Percentiles rank a stretch among this genome's conserved stretches.
phyloP scores from a whole-genome alignment of 768 basidiomycete genomes.

The Amylocystis lapponica region DNA sequence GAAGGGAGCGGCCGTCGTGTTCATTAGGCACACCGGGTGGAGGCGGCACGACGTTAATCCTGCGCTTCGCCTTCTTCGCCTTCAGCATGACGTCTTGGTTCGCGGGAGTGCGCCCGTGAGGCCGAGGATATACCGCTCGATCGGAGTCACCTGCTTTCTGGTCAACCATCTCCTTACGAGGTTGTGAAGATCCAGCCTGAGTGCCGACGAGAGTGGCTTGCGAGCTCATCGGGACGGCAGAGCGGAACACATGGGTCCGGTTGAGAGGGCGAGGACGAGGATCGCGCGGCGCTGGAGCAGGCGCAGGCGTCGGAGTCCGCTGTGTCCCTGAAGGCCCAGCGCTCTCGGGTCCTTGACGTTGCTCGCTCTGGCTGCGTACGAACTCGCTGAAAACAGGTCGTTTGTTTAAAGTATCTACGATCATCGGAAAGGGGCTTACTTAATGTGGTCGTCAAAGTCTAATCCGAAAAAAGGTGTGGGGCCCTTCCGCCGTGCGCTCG shows the following conservation, averaged over 20 bases:
- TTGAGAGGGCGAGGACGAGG: not conserved
- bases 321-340: constrained; percentile 14
- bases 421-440: too few species aligned
- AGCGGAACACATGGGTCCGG: not conserved
- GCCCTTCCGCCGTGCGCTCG: too few species aligned
- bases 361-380: too few species aligned
- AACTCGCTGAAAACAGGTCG: too few species aligned
- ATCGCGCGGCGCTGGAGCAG: not conserved
- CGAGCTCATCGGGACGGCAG: constrained; percentile 2
- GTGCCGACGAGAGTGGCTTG: constrained; percentile 4
- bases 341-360: constrained; percentile 6
- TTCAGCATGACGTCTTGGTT: not conserved
- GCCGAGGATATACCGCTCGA: not conserved
- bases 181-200: not conserved
- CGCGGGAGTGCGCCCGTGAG: not conserved
- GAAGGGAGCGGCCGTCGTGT: too few species aligned
- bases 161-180: not conserved
- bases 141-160: not conserved
- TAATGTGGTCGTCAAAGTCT: too few species aligned
- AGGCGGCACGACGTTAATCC: not conserved
- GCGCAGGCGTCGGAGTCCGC: constrained; percentile 4
- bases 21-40: not conserved
- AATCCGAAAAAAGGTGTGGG: too few species aligned
- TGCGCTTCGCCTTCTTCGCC: not conserved
- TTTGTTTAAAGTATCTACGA: too few species aligned